A percentile compares a stretch with the other conserved stretches of the same genome.
Evolutionary conservation across 2,329 filamentous ascomycete species (phyloP).

Genomic region (Aureobasidium namibiae): DNA sequence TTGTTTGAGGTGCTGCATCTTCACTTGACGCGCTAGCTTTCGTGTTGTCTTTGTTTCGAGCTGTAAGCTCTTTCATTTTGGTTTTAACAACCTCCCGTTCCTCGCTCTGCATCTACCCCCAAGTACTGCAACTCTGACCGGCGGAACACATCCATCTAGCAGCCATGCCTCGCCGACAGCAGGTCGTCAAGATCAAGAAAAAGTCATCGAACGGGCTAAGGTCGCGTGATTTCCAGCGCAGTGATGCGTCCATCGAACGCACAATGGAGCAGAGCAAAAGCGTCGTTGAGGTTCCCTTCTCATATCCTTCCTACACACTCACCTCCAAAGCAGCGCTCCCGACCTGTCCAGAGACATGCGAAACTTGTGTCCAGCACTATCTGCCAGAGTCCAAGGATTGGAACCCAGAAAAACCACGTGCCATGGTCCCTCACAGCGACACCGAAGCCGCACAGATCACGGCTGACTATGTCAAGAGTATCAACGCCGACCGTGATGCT

Average conservation of each 20-base stretch:
- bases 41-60: background rate
- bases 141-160: background rate
- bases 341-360: background rate
- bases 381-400: background rate
- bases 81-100: background rate
- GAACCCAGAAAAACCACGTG: background rate
- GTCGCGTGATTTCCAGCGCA: background rate
- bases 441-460: background rate
- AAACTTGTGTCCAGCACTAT: background rate
- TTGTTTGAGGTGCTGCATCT: too few relatives aligned
- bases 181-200: background rate
- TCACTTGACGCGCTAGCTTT: background rate
- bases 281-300: background rate
- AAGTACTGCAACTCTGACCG: background rate
- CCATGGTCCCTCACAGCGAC: background rate
- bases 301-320: background rate
- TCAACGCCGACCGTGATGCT: background rate
- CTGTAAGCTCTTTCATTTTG: background rate
- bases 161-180: background rate
- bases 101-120: background rate
- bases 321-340: background rate
- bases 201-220: background rate
- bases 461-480: background rate
- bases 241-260: background rate
- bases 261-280: background rate